phyloP scores from a whole-genome alignment of 352 stramenopile species.

The Poterioochromonas sp. region DNA sequence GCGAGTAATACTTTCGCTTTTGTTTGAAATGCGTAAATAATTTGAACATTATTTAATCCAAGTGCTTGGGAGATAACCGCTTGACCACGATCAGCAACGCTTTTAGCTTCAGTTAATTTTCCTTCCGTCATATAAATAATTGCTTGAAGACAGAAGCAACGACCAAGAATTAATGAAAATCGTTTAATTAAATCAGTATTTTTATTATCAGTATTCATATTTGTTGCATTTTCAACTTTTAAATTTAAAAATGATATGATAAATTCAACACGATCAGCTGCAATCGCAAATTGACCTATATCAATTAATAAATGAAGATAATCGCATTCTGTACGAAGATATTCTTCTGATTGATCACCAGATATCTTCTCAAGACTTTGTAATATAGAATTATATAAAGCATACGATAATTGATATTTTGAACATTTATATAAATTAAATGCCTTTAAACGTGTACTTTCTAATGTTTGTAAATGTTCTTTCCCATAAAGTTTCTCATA shows the following conservation, averaged over 20 bases:
- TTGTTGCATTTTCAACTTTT: background rate
- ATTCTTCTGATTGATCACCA: background rate
- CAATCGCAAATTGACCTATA: background rate
- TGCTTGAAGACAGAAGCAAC: background rate
- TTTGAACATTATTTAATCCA: background rate
- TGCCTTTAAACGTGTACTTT: background rate
- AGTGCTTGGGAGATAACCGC: background rate
- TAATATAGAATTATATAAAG: background rate
- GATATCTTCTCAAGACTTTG: background rate
- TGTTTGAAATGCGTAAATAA: background rate
- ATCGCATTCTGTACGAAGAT: background rate
- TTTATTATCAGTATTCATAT: background rate
- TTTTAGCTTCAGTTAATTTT: background rate
- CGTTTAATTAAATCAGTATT: background rate
- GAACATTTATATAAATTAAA: background rate
- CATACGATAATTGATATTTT: background rate
- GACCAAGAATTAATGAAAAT: no score
- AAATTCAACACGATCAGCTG: background rate
- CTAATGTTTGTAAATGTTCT: background rate
- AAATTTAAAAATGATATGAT: no score
- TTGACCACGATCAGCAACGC: background rate
- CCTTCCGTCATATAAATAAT: background rate
- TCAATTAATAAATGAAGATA: background rate
- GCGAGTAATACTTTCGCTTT: background rate
- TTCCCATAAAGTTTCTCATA: background rate